Conservation (phyloP, 805 yeast species). For the Candida argentea region DNA sequence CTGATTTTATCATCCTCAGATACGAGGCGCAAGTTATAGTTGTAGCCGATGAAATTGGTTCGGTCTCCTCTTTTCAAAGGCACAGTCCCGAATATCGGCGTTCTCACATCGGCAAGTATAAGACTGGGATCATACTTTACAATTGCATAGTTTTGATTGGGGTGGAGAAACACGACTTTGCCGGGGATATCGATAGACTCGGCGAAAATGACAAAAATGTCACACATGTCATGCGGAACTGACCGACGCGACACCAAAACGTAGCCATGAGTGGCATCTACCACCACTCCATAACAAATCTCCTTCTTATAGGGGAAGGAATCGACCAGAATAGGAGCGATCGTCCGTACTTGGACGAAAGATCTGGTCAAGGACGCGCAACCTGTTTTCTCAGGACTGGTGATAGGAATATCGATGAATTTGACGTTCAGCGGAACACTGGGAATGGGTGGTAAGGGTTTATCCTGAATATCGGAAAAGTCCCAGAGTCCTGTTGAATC, state of each 20-base stretch:
- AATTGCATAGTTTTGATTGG: constrained; percentile 77
- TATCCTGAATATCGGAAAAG: constrained; percentile 42
- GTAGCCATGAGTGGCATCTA: constrained; percentile 73
- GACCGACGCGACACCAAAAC: constrained; percentile 68
- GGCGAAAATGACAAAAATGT: constrained; percentile 70
- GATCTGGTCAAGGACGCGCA: constrained; percentile 53
- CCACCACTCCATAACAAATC: constrained; percentile 65
- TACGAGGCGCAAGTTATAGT: constrained; percentile 56
- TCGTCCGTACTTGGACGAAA: constrained; percentile 60
- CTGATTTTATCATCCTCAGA: constrained; percentile 69
- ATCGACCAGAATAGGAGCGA: constrained; percentile 64
- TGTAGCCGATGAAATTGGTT: constrained; percentile 72
- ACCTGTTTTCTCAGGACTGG: constrained; percentile 27
- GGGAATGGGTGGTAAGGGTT: constrained; percentile 47
- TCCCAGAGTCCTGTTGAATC: constrained; percentile 51
- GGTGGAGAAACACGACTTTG: constrained; percentile 73
- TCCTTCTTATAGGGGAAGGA: constrained; percentile 56
- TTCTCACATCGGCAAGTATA: constrained; percentile 57
- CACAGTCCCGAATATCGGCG: constrained; percentile 50
- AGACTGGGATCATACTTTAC: constrained; percentile 71
- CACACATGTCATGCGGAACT: constrained; percentile 77
- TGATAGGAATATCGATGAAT: constrained; percentile 59
- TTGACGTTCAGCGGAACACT: constrained; percentile 53
- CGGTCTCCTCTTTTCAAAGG: constrained; percentile 69
- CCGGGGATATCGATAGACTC: constrained; percentile 79